Evolutionary conservation across 176 grass and related monocot genomes (phyloP).

Genomic region (Bromus sterilis): DNA sequence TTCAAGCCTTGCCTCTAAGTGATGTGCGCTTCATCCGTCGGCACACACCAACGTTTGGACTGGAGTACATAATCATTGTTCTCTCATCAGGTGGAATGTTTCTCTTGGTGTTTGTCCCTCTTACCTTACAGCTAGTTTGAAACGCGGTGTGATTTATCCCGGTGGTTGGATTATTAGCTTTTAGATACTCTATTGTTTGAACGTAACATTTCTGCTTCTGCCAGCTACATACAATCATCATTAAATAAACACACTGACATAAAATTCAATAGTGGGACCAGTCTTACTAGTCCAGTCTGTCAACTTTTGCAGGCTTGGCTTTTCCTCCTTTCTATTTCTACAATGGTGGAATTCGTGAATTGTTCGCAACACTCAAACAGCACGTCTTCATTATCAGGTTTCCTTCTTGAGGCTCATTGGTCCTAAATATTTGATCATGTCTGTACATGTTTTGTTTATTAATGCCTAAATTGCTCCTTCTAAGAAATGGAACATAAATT

Average conservation of each 20-base stretch:
- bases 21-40: constrained; percentile 90
- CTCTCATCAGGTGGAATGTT: constrained; percentile 74
- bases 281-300: neutral
- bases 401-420: neutral
- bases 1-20: constrained; percentile 62
- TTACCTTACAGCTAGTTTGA: neutral
- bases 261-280: neutral
- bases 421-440: neutral
- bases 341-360: constrained; percentile 80
- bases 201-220: constrained; percentile 5
- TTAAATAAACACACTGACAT: neutral
- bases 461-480: neutral
- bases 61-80: constrained; percentile 87
- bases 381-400: constrained; percentile 95
- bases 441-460: neutral
- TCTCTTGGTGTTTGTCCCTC: neutral
- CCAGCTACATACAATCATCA: neutral
- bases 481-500: neutral
- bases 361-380: constrained; percentile 71
- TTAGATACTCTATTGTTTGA: neutral
- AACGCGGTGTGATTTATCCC: neutral
- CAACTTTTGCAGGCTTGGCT: constrained; percentile 66
- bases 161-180: neutral
- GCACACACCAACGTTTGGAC: constrained; percentile 75
- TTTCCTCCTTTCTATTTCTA: constrained; percentile 98